Conservation (phyloP, 2,329 filamentous ascomycete species). For the Paecilomyces variotii region DNA sequence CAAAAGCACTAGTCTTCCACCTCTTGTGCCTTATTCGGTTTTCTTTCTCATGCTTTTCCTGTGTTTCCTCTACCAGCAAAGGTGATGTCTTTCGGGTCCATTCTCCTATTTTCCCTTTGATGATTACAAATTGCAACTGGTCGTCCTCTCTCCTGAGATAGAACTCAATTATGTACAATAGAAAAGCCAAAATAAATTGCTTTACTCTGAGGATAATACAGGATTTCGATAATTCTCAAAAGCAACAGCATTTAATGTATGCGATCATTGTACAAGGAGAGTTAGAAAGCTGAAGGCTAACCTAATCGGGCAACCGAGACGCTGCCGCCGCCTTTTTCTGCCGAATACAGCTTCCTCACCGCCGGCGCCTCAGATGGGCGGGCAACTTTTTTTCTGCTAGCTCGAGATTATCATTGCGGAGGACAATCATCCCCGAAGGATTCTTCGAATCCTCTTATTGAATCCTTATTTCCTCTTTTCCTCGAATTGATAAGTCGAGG, state of each 20-base stretch:
- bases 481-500: not conserved
- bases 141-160: not conserved
- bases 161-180: not conserved
- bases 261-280: too few relatives aligned
- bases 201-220: not conserved
- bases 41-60: not conserved
- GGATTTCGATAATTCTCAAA: not conserved
- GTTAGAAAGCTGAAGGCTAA: too few relatives aligned
- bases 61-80: not conserved
- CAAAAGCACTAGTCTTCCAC: not conserved
- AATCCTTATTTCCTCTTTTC: not conserved
- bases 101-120: not conserved
- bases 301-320: too few relatives aligned
- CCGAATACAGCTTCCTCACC: not conserved
- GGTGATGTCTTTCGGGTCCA: not conserved
- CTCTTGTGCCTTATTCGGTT: not conserved
- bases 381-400: not conserved
- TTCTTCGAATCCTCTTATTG: not conserved
- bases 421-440: not conserved
- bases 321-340: not conserved
- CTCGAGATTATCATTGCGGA: not conserved
- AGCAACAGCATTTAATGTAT: not conserved
- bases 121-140: not conserved
- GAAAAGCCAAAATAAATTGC: not conserved
- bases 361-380: not conserved